Evolutionary conservation across 495 filamentous ascomycete species (phyloP), one percentile per base, ranked within the genome.

Genomic region (Parathielavia hyrcaniae): DNA sequence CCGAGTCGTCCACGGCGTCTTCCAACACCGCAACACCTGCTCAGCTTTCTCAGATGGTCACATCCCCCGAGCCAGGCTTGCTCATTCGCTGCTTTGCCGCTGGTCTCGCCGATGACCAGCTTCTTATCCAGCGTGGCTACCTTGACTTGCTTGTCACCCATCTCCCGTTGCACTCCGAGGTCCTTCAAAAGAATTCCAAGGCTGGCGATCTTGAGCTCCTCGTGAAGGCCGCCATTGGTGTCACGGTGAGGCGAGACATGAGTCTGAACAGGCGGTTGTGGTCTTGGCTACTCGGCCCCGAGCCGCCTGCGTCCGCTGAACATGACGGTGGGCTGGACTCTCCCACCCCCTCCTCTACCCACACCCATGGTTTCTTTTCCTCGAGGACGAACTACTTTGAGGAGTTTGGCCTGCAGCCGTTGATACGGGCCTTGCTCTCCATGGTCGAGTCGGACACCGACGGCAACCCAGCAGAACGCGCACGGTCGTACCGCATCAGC

Each of bases 271-370:
- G 93, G 57, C 80, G 93, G 39, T 75, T 99, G 38, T 99, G 93
- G 92, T 79, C 88, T n/a, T 99, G 93, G 93, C 83, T 97, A 56
- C 75, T 99, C 9, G 93, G 93, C 2, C 91, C 91, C 1, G 88
- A 93, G 55, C 80, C 81, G 26, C 59, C 78, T 1, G 55, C 61
- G 4, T 73, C 70, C 39, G 76, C 77, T 23, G 70, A 77, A n/a
- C 57, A 64, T 9, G 78, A 79, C 35, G 69, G 69, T 35, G 68
- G 68, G n/a, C 53, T 71, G 10, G 78, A 84, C 60, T 77, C 79
- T 23, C 77, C 79, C 19, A 65, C 69, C 43, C 77, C 75, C 11
- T 72, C 75, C 14, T 70, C 76, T 11, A 71, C 69, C 32, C 75
- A 79, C 4, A 71, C 75, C 1, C 69, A 77, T 22, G 66, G 65